A percentile compares a stretch with the other conserved stretches of the same genome.
Evolutionary conservation across 345 rosid genomes (phyloP).

Genomic region (Citrus trifoliata): DNA sequence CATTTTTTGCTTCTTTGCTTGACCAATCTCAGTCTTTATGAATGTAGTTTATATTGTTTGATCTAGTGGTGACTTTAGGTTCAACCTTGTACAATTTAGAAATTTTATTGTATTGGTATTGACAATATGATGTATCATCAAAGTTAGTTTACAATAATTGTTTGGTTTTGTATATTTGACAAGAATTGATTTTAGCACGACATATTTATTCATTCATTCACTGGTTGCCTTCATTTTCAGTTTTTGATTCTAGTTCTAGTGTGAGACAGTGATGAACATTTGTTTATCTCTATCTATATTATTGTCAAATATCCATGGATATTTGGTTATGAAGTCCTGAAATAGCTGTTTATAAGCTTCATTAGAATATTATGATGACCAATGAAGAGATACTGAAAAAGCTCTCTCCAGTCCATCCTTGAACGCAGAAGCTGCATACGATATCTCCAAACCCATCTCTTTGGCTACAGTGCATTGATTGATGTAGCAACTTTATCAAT

Average conservation of each 20-base stretch:
- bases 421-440: conserved; percentile 23
- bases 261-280: not conserved
- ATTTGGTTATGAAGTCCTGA: too few species aligned
- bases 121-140: not conserved
- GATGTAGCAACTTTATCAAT: conserved; percentile 32
- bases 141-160: not conserved
- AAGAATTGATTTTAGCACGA: not conserved
- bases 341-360: too few species aligned
- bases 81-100: not conserved
- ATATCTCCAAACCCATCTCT: conserved; percentile 37
- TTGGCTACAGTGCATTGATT: conserved; percentile 4
- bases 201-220: not conserved
- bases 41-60: not conserved
- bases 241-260: not conserved
- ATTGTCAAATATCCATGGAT: too few species aligned
- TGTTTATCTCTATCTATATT: too few species aligned
- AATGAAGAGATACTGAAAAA: too few species aligned
- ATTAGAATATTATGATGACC: too few species aligned
- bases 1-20: conserved; percentile 23
- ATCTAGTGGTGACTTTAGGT: not conserved
- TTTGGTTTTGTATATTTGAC: not conserved
- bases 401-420: conserved; percentile 35
- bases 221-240: not conserved
- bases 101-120: not conserved
- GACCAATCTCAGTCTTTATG: conserved; percentile 20